These are phyloP conservation scores for Penicillium palitans DNA, from an alignment of 2,329 filamentous ascomycete genomes.

Conservation along the genomic window DNA sequence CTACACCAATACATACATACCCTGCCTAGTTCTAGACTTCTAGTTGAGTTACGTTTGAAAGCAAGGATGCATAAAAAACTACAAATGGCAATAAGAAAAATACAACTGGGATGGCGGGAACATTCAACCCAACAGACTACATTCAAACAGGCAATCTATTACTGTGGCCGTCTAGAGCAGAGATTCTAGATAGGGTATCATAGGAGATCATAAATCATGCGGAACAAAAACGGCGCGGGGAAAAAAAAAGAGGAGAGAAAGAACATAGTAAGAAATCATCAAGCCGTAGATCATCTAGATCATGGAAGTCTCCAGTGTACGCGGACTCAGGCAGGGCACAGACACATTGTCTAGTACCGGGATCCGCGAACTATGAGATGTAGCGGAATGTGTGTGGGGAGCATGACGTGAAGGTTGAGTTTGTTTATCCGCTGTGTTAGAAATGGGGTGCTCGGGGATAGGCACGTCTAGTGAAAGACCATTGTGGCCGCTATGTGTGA, in stretches of 20 bases:
- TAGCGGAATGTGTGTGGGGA: conserved; percentile 5
- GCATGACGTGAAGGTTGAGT: background rate
- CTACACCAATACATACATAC: background rate
- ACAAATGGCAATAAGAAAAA: background rate
- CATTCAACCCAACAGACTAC: background rate
- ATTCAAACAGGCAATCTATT: conserved; percentile 6
- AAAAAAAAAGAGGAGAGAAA: background rate
- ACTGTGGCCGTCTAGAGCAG: conserved; percentile 16
- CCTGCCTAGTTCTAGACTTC: background rate
- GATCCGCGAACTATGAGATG: conserved; percentile 17
- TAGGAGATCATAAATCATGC: conserved; percentile 27
- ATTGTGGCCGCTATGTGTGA: conserved; percentile 54
- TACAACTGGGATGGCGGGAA: no score
- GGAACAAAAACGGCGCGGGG: background rate
- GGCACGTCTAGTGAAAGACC: conserved; percentile 40
- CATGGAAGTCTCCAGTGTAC: conserved; percentile 25
- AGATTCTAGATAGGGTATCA: conserved; percentile 32
- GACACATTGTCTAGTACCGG: conserved; percentile 22
- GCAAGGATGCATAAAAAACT: background rate
- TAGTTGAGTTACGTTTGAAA: no score
- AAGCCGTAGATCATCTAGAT: conserved; percentile 15
- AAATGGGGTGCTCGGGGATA: background rate
- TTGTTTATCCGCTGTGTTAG: conserved; percentile 9
- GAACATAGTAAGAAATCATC: background rate
- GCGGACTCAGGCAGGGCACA: conserved; percentile 26